Percentiles rank a stretch among this genome's conserved stretches.
Conservation (phyloP, 176 grass and related monocot species). For the Raddia guianensis region DNA sequence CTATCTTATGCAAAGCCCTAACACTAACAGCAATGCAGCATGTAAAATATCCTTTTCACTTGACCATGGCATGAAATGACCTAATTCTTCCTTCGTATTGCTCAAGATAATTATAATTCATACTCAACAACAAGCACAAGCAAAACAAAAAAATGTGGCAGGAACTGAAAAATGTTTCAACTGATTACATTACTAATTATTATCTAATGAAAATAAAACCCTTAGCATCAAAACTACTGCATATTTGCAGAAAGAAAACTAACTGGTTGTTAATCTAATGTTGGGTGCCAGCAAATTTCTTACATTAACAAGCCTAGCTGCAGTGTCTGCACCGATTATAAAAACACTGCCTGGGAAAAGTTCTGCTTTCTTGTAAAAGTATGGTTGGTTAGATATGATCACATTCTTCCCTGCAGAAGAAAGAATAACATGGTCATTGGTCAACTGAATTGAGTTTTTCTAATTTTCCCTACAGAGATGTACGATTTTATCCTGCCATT, state of each 20-base stretch:
- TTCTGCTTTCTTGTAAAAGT: conserved; percentile 97
- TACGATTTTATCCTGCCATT: conserved; percentile 3
- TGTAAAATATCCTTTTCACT: not conserved
- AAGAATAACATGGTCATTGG: conserved; percentile 35
- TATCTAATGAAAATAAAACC: conserved; percentile 24
- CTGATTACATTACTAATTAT: not conserved
- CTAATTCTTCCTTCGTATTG: not conserved
- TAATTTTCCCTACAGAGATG: not conserved
- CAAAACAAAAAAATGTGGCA: conserved; percentile 12
- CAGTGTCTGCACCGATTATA: conserved; percentile 92
- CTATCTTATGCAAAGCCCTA: not conserved
- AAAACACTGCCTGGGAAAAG: conserved; percentile 86
- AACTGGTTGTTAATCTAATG: conserved; percentile 1
- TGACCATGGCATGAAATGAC: not conserved
- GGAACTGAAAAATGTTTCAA: not conserved
- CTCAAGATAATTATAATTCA: conserved; percentile 14
- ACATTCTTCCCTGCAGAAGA: conserved; percentile 82
- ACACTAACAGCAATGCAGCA: not conserved
- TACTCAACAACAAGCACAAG: conserved; percentile 14
- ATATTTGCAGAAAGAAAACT: not conserved
- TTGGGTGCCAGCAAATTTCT: conserved; percentile 35
- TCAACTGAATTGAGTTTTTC: conserved; percentile 1
- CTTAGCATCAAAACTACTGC: not conserved
- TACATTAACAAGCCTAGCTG: conserved; percentile 92
- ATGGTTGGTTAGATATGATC: conserved; percentile 92